Conservation (phyloP, 106 monocot species). For the Agapanthus africanus region DNA sequence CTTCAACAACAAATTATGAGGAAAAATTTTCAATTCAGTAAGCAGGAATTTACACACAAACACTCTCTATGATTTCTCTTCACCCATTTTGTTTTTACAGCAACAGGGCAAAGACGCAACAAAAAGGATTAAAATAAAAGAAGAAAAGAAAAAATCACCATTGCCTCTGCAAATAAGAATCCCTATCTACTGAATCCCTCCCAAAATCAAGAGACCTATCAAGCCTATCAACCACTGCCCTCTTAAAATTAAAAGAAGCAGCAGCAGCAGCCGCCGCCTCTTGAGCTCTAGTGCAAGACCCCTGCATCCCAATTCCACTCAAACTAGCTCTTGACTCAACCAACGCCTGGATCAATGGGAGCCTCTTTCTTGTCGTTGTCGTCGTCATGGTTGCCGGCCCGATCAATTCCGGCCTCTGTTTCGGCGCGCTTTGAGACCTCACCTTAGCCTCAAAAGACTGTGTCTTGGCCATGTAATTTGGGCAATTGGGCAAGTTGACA, state of each 20-base stretch:
- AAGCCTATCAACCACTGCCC: background rate
- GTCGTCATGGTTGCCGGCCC: background rate
- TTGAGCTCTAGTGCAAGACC: constrained; percentile 10
- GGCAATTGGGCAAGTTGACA: constrained; percentile 16
- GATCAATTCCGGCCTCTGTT: constrained; percentile 53
- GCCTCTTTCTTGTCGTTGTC: too few relatives aligned
- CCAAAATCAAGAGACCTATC: constrained; percentile 8
- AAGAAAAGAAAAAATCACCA: too few relatives aligned
- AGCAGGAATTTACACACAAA: too few relatives aligned
- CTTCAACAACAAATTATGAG: too few relatives aligned
- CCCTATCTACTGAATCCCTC: too few relatives aligned
- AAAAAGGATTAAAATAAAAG: too few relatives aligned
- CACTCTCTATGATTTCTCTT: too few relatives aligned
- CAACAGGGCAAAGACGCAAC: too few relatives aligned
- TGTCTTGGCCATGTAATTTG: constrained; percentile 83
- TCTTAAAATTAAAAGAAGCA: background rate
- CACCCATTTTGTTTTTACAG: too few relatives aligned
- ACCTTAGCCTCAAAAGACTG: constrained; percentile 81
- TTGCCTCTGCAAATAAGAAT: too few relatives aligned
- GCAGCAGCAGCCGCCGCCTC: constrained; percentile 22
- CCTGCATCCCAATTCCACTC: constrained; percentile 36
- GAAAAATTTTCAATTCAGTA: too few relatives aligned
- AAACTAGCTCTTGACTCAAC: constrained; percentile 42
- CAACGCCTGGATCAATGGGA: constrained; percentile 16
- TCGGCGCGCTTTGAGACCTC: constrained; percentile 86